Evolutionary conservation across 352 stramenopile species (phyloP).

Genomic region (Pythium plurisporium): DNA sequence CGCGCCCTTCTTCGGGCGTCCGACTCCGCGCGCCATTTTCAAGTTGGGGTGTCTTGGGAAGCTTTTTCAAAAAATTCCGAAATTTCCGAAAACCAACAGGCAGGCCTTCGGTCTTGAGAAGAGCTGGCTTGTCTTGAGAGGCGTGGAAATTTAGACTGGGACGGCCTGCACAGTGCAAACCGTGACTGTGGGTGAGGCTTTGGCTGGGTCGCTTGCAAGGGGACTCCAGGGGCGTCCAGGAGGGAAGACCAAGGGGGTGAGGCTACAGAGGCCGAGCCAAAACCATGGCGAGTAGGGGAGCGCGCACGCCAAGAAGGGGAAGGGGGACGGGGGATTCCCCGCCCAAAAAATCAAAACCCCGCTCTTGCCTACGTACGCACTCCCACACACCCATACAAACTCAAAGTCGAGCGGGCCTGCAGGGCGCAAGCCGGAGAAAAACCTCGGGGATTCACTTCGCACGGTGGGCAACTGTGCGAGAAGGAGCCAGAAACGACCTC

Average conservation of each 20-base stretch:
- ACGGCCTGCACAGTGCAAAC: constrained; percentile 25
- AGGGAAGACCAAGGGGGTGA: neutral
- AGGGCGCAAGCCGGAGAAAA: constrained; percentile 13
- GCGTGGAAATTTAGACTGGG: constrained; percentile 63
- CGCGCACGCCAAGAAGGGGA: constrained; percentile 9
- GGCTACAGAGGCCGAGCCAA: constrained; percentile 14
- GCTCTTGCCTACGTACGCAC: constrained; percentile 4
- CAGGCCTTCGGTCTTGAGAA: neutral
- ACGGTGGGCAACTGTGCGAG: constrained; percentile 25
- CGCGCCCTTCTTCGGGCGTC: constrained; percentile 64
- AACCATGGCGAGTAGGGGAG: constrained; percentile 13
- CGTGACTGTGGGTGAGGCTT: constrained; percentile 17
- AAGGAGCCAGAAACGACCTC: constrained; percentile 33
- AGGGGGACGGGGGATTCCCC: constrained; percentile 12
- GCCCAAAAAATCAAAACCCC: constrained; percentile 26
- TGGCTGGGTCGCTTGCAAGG: neutral
- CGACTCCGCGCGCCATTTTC: constrained; percentile 64
- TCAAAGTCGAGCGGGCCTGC: neutral
- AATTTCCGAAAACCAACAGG: constrained; percentile 28
- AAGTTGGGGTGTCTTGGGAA: constrained; percentile 15
- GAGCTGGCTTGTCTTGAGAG: constrained; percentile 42
- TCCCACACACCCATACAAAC: constrained; percentile 27
- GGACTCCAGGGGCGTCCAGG: neutral
- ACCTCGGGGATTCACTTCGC: constrained; percentile 25
- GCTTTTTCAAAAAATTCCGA: constrained; percentile 28